These are phyloP conservation scores for Drosera capensis DNA, from an alignment of 148 eudicot species.

Conservation along the genomic window DNA sequence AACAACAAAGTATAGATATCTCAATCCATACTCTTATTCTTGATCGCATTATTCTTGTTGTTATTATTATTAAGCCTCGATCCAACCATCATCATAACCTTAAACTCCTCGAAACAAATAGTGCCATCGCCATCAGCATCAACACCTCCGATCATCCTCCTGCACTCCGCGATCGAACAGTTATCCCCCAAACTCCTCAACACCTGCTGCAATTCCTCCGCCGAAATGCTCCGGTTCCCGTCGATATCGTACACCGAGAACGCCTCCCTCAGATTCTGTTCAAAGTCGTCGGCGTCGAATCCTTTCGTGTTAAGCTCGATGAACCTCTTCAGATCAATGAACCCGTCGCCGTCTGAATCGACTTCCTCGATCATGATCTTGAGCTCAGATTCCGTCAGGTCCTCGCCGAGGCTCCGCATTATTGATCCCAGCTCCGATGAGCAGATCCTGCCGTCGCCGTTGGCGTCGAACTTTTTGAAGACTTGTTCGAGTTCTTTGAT, in stretches of 20 bases:
- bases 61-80: conserved; percentile 15
- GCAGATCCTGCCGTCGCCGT: conserved; percentile 41
- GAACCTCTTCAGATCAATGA: conserved; percentile 28
- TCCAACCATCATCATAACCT: conserved; percentile 24
- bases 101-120: conserved; percentile 27
- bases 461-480: conserved; percentile 39
- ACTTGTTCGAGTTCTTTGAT: conserved; percentile 33
- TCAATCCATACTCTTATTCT: too few species aligned
- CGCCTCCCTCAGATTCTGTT: conserved; percentile 29
- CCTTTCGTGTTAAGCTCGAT: conserved; percentile 33
- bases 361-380: conserved; percentile 25
- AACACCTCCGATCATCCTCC: conserved; percentile 31
- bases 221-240: conserved; percentile 28
- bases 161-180: conserved; percentile 27
- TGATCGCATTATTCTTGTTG: too few species aligned
- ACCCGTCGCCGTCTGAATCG: conserved; percentile 36
- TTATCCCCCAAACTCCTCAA: conserved; percentile 31
- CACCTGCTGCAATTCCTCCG: conserved; percentile 30
- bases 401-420: conserved; percentile 20
- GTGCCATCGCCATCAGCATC: conserved; percentile 38
- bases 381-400: conserved; percentile 17
- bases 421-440: conserved; percentile 29
- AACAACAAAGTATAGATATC: too few species aligned
- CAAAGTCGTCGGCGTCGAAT: conserved; percentile 21
- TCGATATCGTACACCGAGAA: conserved; percentile 30